Conservation (phyloP, 2,329 filamentous ascomycete genomes). For the Incumbomyces lentus region DNA sequence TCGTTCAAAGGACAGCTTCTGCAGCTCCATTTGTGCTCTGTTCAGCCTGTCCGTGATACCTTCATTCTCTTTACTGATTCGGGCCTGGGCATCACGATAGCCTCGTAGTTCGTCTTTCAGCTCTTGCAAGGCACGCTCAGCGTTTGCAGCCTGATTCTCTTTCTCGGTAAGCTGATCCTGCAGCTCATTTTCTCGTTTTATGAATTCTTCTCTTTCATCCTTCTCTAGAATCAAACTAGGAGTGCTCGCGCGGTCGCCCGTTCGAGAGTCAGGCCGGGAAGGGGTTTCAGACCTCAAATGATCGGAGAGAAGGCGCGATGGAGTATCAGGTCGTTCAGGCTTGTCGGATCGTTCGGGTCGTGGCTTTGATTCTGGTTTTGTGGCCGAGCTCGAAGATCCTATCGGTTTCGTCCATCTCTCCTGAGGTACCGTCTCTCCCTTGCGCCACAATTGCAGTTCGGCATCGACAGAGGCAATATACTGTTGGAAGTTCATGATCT, state of each 20-base stretch:
- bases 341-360: slow-evolving; percentile 46
- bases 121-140: slow-evolving; percentile 71
- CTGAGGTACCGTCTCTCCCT: slow-evolving; percentile 76
- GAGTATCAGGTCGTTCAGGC: slow-evolving; percentile 50
- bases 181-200: slow-evolving; percentile 89
- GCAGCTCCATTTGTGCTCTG: slow-evolving; percentile 90
- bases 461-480: slow-evolving; percentile 77
- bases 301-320: slow-evolving; percentile 47
- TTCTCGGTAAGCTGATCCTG: slow-evolving; percentile 94
- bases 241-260: slow-evolving; percentile 75
- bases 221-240: slow-evolving; percentile 84
- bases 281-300: slow-evolving; percentile 37
- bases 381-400: slow-evolving; percentile 29
- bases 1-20: slow-evolving; percentile 88
- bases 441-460: slow-evolving; percentile 79
- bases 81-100: slow-evolving; percentile 75
- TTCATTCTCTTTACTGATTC: slow-evolving; percentile 83
- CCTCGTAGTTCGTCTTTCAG: slow-evolving; percentile 76
- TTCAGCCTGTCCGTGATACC: slow-evolving; percentile 75
- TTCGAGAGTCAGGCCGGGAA: slow-evolving; percentile 51
- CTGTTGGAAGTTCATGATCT: slow-evolving; percentile 76
- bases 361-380: slow-evolving; percentile 39
- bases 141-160: slow-evolving; percentile 67
- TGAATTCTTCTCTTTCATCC: slow-evolving; percentile 92
- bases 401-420: slow-evolving; percentile 73